Evolutionary conservation across 768 basidiomycete genomes (phyloP).

Genomic region (Amanita jacksonii): DNA sequence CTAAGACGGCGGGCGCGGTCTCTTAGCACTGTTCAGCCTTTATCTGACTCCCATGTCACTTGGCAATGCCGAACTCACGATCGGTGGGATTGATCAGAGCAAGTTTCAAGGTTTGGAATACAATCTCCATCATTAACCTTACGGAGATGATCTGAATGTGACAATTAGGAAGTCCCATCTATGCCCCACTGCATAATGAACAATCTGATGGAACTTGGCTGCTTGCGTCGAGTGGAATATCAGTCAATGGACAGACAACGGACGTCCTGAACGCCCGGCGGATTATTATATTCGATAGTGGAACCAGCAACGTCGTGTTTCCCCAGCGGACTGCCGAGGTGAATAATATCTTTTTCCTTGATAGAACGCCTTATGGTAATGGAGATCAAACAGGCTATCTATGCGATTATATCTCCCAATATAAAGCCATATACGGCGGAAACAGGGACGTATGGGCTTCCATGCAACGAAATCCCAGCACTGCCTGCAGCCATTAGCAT

Average conservation of each 20-base stretch:
- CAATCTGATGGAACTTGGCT: constrained; percentile 31
- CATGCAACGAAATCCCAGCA: constrained; percentile 35
- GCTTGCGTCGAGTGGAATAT: constrained; percentile 34
- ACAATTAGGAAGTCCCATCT: constrained; percentile 30
- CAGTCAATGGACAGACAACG: constrained; percentile 43
- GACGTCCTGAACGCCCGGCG: constrained; percentile 28
- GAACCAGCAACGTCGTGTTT: constrained; percentile 48
- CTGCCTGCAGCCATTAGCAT: constrained; percentile 45
- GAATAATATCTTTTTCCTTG: constrained; percentile 5
- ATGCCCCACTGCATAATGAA: constrained; percentile 28
- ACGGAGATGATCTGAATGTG: constrained; percentile 6
- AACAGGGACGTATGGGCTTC: constrained; percentile 46
- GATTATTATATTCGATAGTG: constrained; percentile 46
- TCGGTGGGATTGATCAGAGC: constrained; percentile 37
- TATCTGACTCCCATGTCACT: constrained; percentile 37
- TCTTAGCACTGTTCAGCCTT: constrained; percentile 42
- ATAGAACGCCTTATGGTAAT: no score
- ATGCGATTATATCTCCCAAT: constrained; percentile 47
- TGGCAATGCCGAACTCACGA: constrained; percentile 42
- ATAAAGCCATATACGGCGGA: constrained; percentile 43
- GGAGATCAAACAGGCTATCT: constrained; percentile 32
- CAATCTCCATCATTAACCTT: constrained; percentile 25
- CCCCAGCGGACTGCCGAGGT: constrained; percentile 39
- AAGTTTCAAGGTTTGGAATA: no score
- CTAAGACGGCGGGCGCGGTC: constrained; percentile 5